A percentile compares a stretch with the other conserved stretches of the same genome.
phyloP scores from a whole-genome alignment of 768 basidiomycete genomes.

The Rubroboletus satanas region DNA sequence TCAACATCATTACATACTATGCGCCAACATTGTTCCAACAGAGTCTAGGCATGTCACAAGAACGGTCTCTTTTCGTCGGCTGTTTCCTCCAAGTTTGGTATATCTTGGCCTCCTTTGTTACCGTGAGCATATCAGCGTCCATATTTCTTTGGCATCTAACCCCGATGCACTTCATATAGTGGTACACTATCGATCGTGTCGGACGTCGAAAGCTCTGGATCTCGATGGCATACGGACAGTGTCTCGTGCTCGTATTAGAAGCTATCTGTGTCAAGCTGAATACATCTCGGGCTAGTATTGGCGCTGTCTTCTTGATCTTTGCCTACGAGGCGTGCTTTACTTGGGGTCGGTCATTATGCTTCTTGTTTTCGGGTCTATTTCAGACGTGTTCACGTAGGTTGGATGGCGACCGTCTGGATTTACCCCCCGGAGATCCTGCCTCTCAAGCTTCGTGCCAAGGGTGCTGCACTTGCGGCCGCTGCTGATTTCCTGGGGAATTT shows the following conservation, averaged over 20 bases:
- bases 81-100: not conserved
- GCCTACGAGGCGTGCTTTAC: not conserved
- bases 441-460: not conserved
- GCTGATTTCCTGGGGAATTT: not conserved
- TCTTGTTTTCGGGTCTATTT: not conserved
- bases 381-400: not conserved
- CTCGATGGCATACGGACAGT: not conserved
- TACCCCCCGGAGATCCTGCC: not conserved
- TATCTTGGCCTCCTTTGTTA: not conserved
- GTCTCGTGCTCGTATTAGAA: not conserved
- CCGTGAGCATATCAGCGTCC: not conserved
- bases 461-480: not conserved
- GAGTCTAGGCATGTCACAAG: not conserved
- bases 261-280: not conserved
- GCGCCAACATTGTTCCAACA: not conserved
- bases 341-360: not conserved
- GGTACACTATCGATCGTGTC: not conserved
- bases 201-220: not conserved
- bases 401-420: not conserved
- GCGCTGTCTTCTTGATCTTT: not conserved
- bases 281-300: not conserved
- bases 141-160: not conserved
- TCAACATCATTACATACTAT: not conserved
- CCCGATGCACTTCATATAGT: not conserved
- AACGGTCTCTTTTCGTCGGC: not conserved